Evolutionary conservation across 345 rosid species (phyloP).

Genomic region (Euphorbia pulcherrima): DNA sequence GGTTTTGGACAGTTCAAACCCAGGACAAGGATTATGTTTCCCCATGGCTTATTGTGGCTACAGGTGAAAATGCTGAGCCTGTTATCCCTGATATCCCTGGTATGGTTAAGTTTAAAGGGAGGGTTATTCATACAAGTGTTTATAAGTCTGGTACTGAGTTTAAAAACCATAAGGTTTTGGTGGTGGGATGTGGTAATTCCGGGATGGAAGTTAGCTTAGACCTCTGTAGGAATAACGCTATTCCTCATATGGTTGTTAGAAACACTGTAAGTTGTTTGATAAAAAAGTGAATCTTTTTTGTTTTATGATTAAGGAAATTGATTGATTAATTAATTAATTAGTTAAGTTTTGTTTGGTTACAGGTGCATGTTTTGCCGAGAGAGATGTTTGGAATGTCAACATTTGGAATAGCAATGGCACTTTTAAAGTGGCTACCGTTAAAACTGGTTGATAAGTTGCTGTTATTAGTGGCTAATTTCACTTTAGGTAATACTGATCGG

Average conservation of each 20-base stretch:
- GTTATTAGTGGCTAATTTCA: slow-evolving; percentile 41
- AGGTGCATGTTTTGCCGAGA: slow-evolving; percentile 93
- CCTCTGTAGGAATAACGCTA: slow-evolving; percentile 55
- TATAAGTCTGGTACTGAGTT: slow-evolving; percentile 56
- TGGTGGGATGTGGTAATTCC: slow-evolving; percentile 82
- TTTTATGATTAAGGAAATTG: background rate
- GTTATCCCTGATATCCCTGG: slow-evolving; percentile 46
- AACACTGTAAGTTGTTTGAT: slow-evolving; percentile 48
- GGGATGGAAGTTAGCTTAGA: slow-evolving; percentile 67
- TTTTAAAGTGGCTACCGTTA: slow-evolving; percentile 74
- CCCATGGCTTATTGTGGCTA: slow-evolving; percentile 61
- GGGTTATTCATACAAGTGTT: slow-evolving; percentile 46
- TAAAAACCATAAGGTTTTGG: slow-evolving; percentile 44
- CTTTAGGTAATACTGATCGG: slow-evolving; percentile 61
- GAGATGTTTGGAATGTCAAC: slow-evolving; percentile 81
- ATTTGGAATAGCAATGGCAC: slow-evolving; percentile 72
- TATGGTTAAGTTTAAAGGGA: slow-evolving; percentile 43
- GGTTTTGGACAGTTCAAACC: slow-evolving; percentile 66
- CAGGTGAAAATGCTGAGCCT: slow-evolving; percentile 76
- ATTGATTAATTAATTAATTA: no score
- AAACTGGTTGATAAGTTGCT: slow-evolving; percentile 59
- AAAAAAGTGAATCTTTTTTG: no score
- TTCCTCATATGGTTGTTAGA: slow-evolving; percentile 54
- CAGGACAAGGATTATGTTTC: slow-evolving; percentile 46
- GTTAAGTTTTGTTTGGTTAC: background rate